phyloP scores from a whole-genome alignment of 2,329 filamentous ascomycete genomes.

The Diplodia mutila region DNA sequence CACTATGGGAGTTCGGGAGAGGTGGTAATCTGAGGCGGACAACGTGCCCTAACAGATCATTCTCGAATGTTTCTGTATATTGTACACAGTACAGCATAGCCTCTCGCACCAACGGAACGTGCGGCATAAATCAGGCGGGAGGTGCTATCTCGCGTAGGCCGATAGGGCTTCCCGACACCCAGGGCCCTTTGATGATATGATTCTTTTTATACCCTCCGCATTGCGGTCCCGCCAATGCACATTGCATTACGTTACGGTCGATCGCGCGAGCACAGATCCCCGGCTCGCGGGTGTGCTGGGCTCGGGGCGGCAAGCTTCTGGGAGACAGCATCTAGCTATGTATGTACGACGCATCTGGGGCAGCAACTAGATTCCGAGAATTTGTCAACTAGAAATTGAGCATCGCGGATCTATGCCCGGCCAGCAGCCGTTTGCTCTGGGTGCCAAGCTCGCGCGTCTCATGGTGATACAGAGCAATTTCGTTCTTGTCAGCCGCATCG shows the following conservation, averaged over 20 bases:
- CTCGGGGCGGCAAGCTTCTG: background rate
- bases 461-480: constrained; percentile 19
- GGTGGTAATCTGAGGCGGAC: background rate
- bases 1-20: background rate
- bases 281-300: background rate
- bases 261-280: constrained; percentile 8
- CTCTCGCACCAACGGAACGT: background rate
- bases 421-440: background rate
- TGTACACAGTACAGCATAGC: background rate
- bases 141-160: constrained; percentile 13
- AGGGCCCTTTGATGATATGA: background rate
- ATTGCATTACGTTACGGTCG: constrained; percentile 19
- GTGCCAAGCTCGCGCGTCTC: constrained; percentile 11
- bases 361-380: background rate
- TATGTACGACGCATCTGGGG: background rate
- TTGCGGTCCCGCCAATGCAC: constrained; percentile 6
- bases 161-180: background rate
- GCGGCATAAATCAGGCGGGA: constrained; percentile 14
- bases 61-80: background rate
- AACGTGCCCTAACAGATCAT: background rate
- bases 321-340: background rate
- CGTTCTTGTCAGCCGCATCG: constrained; percentile 9
- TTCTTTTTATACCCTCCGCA: constrained; percentile 10
- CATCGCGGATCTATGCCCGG: background rate
- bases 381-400: background rate